Evolutionary conservation across 2,329 filamentous ascomycete species (phyloP).

Genomic region (Fusarium pseudocircinatum): DNA sequence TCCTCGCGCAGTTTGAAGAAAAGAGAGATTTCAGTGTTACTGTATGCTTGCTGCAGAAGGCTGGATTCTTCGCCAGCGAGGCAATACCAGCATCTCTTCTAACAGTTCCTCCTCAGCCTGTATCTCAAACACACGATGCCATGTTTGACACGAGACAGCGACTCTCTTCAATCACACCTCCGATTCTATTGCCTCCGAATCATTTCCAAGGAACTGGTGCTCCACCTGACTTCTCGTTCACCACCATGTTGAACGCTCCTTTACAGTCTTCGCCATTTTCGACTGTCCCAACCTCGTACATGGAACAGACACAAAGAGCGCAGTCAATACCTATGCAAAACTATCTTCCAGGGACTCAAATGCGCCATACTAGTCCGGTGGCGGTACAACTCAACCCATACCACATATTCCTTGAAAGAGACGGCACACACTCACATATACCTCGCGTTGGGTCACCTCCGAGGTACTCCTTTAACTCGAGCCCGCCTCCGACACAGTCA

Average conservation of each 20-base stretch:
- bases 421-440: constrained; percentile 19
- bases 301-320: constrained; percentile 17
- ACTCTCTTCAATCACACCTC: constrained; percentile 41
- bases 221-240: constrained; percentile 16
- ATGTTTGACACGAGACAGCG: constrained; percentile 30
- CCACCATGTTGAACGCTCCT: constrained; percentile 25
- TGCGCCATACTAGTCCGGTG: neutral
- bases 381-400: constrained; percentile 39
- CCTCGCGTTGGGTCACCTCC: constrained; percentile 45
- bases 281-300: neutral
- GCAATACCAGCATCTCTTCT: constrained; percentile 9
- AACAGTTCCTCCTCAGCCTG: neutral
- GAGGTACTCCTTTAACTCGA: constrained; percentile 27
- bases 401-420: constrained; percentile 28
- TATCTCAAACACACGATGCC: neutral
- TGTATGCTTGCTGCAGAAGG: constrained; percentile 46
- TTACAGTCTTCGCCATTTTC: neutral
- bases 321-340: constrained; percentile 7
- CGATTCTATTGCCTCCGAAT: neutral
- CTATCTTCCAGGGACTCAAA: neutral
- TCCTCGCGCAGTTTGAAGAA: constrained; percentile 44
- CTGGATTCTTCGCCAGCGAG: constrained; percentile 43
- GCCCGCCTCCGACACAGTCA: neutral
- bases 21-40: constrained; percentile 47
- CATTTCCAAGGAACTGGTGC: neutral